A percentile compares a stretch with the other conserved stretches of the same genome.
These are phyloP conservation scores for Dovyalis caffra DNA, from an alignment of 345 rosid species.

Conservation along the genomic window DNA sequence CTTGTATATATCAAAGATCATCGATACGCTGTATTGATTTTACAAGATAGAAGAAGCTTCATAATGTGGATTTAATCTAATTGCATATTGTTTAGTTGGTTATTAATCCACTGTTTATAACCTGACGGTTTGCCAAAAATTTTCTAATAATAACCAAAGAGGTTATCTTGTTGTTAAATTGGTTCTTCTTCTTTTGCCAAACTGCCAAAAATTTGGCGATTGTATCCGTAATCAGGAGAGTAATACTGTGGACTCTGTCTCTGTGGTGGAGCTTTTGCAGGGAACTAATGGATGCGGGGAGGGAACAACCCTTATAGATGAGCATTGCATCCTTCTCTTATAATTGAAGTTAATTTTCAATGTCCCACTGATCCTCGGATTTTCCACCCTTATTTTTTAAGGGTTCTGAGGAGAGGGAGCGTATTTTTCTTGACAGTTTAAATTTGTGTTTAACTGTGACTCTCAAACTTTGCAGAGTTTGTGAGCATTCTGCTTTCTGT, in stretches of 20 bases:
- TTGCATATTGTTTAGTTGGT: constrained; percentile 8
- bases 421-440: not conserved
- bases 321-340: not conserved
- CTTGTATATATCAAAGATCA: constrained; percentile 20
- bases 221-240: not conserved
- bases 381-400: not conserved
- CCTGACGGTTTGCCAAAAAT: constrained; percentile 1
- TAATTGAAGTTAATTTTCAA: constrained; percentile 11
- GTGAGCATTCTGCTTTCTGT: not conserved
- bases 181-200: not conserved
- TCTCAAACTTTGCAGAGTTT: not conserved
- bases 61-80: constrained; percentile 19
- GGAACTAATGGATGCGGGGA: too few species aligned
- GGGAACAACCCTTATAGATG: not conserved
- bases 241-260: not conserved
- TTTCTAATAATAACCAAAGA: constrained; percentile 10
- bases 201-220: not conserved
- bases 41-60: constrained; percentile 16
- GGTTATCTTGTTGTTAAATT: constrained; percentile 6
- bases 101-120: constrained; percentile 14
- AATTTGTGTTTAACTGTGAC: not conserved
- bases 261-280: not conserved
- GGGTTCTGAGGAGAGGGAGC: constrained; percentile 8
- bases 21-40: constrained; percentile 4
- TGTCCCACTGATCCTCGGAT: constrained; percentile 5